Evolutionary conservation across 2,329 filamentous ascomycete genomes (phyloP).

Genomic region (Endoconidiophora polonica): DNA sequence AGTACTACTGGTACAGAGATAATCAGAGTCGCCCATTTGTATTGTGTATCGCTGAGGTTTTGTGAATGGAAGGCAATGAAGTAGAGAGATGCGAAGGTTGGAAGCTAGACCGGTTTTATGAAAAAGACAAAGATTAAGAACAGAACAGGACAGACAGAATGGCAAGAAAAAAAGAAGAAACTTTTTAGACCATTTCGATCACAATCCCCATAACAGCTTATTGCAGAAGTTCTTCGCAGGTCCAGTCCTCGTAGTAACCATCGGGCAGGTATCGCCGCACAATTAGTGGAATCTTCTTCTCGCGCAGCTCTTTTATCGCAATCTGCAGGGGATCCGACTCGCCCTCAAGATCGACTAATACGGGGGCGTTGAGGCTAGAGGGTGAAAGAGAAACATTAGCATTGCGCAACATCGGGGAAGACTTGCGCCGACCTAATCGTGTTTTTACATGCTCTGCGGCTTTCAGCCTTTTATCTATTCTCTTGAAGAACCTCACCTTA

Average conservation of each 20-base stretch:
- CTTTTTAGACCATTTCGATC: too few species aligned
- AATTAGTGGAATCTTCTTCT: slow-evolving; percentile 97
- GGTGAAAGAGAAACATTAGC: not conserved
- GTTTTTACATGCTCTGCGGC: not conserved
- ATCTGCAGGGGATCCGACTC: slow-evolving; percentile 97
- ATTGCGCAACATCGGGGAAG: too few species aligned
- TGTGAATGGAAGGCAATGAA: too few species aligned
- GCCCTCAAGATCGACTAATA: slow-evolving; percentile 89
- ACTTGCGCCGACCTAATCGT: not conserved
- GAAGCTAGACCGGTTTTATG: too few species aligned
- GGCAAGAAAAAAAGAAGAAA: too few species aligned
- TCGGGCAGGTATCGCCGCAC: slow-evolving; percentile 91
- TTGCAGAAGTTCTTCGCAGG: slow-evolving; percentile 80
- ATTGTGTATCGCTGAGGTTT: too few species aligned
- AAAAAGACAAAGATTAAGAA: not conserved
- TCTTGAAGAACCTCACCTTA: slow-evolving; percentile 51
- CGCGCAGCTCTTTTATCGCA: slow-evolving; percentile 87
- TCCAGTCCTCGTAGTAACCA: slow-evolving; percentile 98
- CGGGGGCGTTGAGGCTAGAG: slow-evolving; percentile 83
- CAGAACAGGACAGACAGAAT: too few species aligned
- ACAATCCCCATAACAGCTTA: slow-evolving; percentile 17
- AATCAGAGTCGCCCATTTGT: too few species aligned
- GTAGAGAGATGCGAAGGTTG: too few species aligned
- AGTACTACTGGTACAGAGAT: too few species aligned
- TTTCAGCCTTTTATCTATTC: not conserved